Evolutionary conservation across 176 grass and related monocot genomes (phyloP).

Genomic region (Thinopyrum elongatum): DNA sequence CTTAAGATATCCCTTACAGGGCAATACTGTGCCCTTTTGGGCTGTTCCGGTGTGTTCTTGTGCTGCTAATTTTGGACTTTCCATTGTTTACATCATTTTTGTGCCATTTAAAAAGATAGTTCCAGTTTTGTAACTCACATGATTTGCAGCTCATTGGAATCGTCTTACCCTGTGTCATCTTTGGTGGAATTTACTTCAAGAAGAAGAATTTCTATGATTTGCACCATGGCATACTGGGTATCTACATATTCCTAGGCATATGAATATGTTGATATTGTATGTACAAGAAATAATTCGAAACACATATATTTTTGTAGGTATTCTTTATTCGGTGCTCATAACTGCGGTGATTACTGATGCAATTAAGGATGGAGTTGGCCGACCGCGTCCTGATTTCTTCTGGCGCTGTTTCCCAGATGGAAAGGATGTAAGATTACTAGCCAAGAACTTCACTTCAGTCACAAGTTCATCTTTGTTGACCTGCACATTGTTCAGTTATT

Average conservation of each 20-base stretch:
- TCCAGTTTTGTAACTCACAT: constrained; percentile 2
- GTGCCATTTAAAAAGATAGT: not conserved
- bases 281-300: not conserved
- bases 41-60: constrained; percentile 63
- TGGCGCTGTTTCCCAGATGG: constrained; percentile 99
- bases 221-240: constrained; percentile 95
- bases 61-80: constrained; percentile 15
- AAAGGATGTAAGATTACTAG: constrained; percentile 53
- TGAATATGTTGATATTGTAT: not conserved
- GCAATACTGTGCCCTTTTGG: constrained; percentile 81
- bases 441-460: constrained; percentile 4
- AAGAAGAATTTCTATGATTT: constrained; percentile 95
- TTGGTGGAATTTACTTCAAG: constrained; percentile 80
- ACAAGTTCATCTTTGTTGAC: constrained; percentile 23
- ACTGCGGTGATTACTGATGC: constrained; percentile 93
- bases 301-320: constrained; percentile 44
- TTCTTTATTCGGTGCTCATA: constrained; percentile 94
- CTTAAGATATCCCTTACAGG: constrained; percentile 71
- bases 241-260: constrained; percentile 13
- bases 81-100: constrained; percentile 17
- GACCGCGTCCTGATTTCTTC: constrained; percentile 95
- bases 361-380: constrained; percentile 91
- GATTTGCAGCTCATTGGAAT: constrained; percentile 77
- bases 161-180: constrained; percentile 54
- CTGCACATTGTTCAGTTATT: constrained; percentile 1